Evolutionary conservation across 2,329 filamentous ascomycete species (phyloP), one percentile per base, ranked within the genome.

Genomic region (Passalora sequoiae): DNA sequence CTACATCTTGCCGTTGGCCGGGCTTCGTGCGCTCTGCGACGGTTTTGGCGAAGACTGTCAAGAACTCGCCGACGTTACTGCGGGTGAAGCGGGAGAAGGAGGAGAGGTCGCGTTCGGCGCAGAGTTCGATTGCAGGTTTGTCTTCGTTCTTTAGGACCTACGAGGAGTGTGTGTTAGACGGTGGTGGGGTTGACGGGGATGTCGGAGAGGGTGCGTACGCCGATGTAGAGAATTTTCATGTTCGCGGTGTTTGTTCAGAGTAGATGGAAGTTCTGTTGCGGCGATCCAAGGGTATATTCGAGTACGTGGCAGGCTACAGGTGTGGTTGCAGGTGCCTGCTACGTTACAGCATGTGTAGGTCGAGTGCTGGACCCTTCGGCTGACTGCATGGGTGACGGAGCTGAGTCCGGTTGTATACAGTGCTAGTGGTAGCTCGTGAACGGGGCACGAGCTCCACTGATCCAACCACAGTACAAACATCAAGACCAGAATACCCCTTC

Each of bases 151-250:
- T 85, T 63, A 92, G 74, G 66, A 94, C 79, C 88, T 94, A 60
- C 46, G 16, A 36, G 42, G 56, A 50, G 50, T 27, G n/a, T n/a
- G 45, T 52, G 56, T 56, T 59, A 43, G 46, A 40, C 2, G 36
- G 32, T 39, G 28, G 43, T 20, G 16, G 30, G 28, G 31, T 8
- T 25, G 50, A 51, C 52, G 49, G 51, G 49, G 28, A 40, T 51
- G 43, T 33, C 29, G 37, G 31, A 29, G 33, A 30, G 21, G 45
- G 38, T 64, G 40, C 81, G 53, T 81, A 92, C 87, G 60, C 86
- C 87, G 64, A 94, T 87, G 69, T 92, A 92, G 68, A 85, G 77
- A 67, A 92, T 72, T 80, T 89, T 91, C 86, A 91, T 91, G 64
- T 59, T 81, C 69, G 64, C 64, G 60, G 55, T 52, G 17, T 31